phyloP scores from a whole-genome alignment of 1,284 basidiomycete species.

The Sanguinoderma infundibulare region DNA sequence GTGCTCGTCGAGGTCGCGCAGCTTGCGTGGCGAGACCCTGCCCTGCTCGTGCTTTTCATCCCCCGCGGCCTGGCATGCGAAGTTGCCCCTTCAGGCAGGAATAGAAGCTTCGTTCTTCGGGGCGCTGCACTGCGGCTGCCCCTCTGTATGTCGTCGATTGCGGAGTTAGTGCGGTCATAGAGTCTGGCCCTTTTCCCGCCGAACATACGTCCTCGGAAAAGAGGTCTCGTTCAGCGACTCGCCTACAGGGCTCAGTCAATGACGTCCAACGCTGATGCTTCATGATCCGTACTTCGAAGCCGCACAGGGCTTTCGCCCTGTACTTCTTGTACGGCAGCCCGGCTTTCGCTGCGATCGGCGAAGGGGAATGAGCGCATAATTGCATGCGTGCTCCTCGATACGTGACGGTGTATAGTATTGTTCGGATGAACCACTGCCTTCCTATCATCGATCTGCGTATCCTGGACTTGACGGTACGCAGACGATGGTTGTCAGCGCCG shows the following conservation, averaged over 20 bases:
- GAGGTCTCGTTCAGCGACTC: not conserved
- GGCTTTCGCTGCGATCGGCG: not conserved
- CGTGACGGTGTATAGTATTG: not conserved
- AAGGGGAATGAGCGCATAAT: not conserved
- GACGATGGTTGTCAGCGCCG: no score
- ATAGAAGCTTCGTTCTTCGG: conserved; percentile 1
- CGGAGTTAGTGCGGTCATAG: conserved; percentile 1
- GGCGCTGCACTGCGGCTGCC: not conserved
- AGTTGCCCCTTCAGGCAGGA: not conserved
- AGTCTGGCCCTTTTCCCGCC: not conserved
- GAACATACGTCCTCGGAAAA: not conserved
- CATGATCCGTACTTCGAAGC: not conserved
- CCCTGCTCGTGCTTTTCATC: not conserved
- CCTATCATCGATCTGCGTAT: not conserved
- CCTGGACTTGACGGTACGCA: no score
- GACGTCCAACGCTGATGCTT: not conserved
- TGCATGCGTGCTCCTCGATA: not conserved
- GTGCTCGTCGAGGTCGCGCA: not conserved
- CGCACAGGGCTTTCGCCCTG: not conserved
- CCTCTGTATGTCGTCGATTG: not conserved
- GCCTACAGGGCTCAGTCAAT: not conserved
- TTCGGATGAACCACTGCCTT: not conserved
- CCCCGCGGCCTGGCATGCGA: not conserved
- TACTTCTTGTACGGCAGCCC: not conserved
- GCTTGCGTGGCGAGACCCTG: not conserved